phyloP scores from a whole-genome alignment of 2,329 filamentous ascomycete genomes.

The Teratosphaeria gauchensis region DNA sequence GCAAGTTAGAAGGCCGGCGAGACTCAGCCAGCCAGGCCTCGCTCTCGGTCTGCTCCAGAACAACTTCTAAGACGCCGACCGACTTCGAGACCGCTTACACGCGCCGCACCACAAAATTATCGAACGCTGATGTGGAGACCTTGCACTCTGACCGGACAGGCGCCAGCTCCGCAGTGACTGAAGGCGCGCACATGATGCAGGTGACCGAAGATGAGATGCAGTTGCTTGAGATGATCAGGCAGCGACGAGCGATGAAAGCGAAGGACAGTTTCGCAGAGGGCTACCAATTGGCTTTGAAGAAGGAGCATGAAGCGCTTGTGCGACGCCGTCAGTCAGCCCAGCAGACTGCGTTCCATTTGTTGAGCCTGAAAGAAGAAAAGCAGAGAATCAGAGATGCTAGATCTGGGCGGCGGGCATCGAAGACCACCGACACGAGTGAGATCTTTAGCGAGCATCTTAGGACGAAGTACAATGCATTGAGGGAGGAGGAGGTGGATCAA shows the following conservation, averaged over 20 bases:
- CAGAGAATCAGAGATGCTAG: slow-evolving; percentile 4
- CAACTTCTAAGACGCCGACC: neutral
- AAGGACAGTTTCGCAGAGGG: slow-evolving; percentile 31
- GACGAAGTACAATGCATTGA: slow-evolving; percentile 16
- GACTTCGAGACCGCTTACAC: neutral
- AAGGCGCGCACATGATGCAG: slow-evolving; percentile 30
- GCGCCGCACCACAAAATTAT: neutral
- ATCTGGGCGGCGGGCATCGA: neutral
- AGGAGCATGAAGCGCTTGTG: slow-evolving; percentile 22
- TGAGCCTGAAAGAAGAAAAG: slow-evolving; percentile 13
- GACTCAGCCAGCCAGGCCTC: neutral
- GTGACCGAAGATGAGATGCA: slow-evolving; percentile 43
- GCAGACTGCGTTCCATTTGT: slow-evolving; percentile 13
- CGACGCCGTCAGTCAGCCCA: slow-evolving; percentile 14
- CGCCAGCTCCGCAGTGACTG: slow-evolving; percentile 6
- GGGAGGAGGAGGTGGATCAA: slow-evolving; percentile 21
- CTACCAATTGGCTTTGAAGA: slow-evolving; percentile 24
- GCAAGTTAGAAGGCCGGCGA: slow-evolving; percentile 5
- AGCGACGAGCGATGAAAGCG: slow-evolving; percentile 39
- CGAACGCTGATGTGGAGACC: neutral
- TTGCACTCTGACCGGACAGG: slow-evolving; percentile 4
- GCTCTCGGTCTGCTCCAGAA: neutral
- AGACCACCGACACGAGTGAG: neutral
- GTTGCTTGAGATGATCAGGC: slow-evolving; percentile 40
- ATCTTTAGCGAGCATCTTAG: slow-evolving; percentile 5